Conservation (phyloP, 192 early-diverging fungal species). For the Coemansia biformis region DNA sequence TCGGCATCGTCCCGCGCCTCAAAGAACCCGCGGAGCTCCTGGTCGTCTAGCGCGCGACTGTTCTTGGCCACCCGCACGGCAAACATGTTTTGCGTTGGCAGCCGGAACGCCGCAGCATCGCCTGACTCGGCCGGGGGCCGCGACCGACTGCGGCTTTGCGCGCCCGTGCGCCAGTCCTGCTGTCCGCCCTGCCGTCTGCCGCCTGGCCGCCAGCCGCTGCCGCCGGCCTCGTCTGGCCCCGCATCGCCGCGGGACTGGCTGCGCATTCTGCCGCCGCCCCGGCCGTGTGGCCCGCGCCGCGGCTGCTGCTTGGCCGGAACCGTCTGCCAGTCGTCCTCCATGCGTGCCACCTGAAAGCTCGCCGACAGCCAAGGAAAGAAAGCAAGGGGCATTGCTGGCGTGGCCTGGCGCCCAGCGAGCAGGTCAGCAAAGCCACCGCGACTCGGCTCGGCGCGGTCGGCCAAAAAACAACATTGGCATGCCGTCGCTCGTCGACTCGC, state of each 20-base stretch:
- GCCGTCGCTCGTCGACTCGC: no score
- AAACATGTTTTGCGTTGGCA: conserved; percentile 43
- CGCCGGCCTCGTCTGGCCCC: no score
- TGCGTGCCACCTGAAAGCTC: no score
- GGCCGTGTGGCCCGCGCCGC: conserved; percentile 4
- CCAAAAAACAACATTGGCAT: no score
- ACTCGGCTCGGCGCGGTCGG: no score
- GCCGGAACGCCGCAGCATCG: no score
- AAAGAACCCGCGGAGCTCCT: conserved; percentile 42
- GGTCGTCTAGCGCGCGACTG: conserved; percentile 37
- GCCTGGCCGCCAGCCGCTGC: conserved; percentile 22
- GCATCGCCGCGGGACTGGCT: no score
- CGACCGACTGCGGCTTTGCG: conserved; percentile 30
- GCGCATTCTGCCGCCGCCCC: conserved; percentile 8
- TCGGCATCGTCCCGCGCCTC: conserved; percentile 30
- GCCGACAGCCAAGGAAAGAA: no score
- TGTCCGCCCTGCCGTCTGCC: conserved; percentile 2
- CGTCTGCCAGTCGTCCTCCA: conserved; percentile 49
- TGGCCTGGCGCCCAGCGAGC: no score
- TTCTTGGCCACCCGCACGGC: conserved; percentile 31
- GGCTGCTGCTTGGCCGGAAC: conserved; percentile 28
- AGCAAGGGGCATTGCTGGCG: no score
- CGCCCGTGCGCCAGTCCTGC: conserved; percentile 4
- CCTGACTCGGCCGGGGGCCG: conserved; percentile 10
- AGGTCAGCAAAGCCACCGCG: no score